These are phyloP conservation scores for Barbatosphaeria neglecta DNA, from an alignment of 495 filamentous ascomycete genomes.

Conservation along the genomic window DNA sequence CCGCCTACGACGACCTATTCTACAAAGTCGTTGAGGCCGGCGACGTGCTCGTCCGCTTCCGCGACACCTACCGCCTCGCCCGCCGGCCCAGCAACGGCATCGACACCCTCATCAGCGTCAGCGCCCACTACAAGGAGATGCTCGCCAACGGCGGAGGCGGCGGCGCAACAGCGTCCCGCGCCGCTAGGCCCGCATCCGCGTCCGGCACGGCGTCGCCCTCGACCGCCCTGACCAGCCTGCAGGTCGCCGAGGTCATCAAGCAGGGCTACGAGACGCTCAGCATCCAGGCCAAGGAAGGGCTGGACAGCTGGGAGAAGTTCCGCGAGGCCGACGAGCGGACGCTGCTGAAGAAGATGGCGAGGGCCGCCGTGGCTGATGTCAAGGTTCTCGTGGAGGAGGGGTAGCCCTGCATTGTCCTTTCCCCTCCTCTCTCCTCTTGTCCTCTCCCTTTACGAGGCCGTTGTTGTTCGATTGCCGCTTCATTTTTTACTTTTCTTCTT, in stretches of 20 bases:
- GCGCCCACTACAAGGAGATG: conserved; percentile 74
- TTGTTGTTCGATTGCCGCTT: no score
- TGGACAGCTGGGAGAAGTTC: conserved; percentile 68
- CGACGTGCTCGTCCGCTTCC: conserved; percentile 72
- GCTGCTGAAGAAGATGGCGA: conserved; percentile 74
- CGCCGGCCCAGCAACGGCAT: conserved; percentile 54
- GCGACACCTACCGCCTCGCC: conserved; percentile 54
- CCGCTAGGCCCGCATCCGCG: no score
- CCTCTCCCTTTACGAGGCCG: no score
- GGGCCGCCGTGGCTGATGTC: conserved; percentile 62
- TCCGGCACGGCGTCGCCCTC: no score
- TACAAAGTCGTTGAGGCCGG: conserved; percentile 95
- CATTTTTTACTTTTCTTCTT: no score
- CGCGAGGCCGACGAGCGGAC: conserved; percentile 66
- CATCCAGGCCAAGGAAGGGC: conserved; percentile 70
- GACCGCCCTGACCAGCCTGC: conserved; percentile 58
- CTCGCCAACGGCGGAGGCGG: conserved; percentile 47
- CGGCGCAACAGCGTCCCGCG: conserved; percentile 29
- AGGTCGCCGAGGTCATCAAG: conserved; percentile 86
- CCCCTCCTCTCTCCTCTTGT: no score
- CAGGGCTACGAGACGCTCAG: conserved; percentile 89
- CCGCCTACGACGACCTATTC: conserved; percentile 90
- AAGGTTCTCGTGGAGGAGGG: conserved; percentile 31
- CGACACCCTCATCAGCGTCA: conserved; percentile 72
- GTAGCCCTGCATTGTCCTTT: not conserved